These are phyloP conservation scores for Carallia brachiata DNA, from an alignment of 345 rosid species.

Conservation along the genomic window DNA sequence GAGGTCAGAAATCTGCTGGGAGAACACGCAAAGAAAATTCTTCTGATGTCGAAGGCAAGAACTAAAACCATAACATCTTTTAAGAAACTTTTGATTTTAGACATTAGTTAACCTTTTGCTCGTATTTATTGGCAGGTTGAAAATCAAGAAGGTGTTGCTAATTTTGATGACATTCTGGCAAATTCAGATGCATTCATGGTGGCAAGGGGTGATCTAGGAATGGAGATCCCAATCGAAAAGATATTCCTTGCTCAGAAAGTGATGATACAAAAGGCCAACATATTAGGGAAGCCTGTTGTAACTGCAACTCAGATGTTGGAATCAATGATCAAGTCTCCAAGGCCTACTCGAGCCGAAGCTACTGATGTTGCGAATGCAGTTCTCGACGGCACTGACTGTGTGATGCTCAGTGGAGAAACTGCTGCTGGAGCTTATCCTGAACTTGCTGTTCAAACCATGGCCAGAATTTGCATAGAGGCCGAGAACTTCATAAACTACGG, in stretches of 20 bases:
- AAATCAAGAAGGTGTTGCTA: conserved; percentile 34
- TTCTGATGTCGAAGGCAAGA: conserved; percentile 36
- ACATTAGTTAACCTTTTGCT: neutral
- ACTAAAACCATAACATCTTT: too few species aligned
- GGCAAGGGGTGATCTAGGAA: conserved; percentile 42
- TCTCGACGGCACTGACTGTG: conserved; percentile 38
- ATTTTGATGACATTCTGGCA: conserved; percentile 34
- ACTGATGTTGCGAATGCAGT: conserved; percentile 44
- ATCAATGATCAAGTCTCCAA: conserved; percentile 42
- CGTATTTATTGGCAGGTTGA: conserved; percentile 23
- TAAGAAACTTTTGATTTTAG: neutral
- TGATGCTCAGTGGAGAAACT: conserved; percentile 40
- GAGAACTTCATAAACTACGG: conserved; percentile 32
- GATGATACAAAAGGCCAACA: conserved; percentile 38
- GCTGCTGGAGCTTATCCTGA: conserved; percentile 45
- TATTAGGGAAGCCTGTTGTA: conserved; percentile 36
- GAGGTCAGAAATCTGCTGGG: conserved; percentile 25
- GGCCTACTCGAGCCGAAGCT: conserved; percentile 42
- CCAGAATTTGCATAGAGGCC: conserved; percentile 34
- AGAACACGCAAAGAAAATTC: conserved; percentile 22
- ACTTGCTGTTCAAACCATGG: conserved; percentile 38
- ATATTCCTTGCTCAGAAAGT: conserved; percentile 37
- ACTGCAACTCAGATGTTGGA: conserved; percentile 43
- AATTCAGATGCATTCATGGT: conserved; percentile 40
- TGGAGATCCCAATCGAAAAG: conserved; percentile 44